Conservation (phyloP, 2,329 filamentous ascomycete genomes). For the Cordyceps fumosorosea region DNA sequence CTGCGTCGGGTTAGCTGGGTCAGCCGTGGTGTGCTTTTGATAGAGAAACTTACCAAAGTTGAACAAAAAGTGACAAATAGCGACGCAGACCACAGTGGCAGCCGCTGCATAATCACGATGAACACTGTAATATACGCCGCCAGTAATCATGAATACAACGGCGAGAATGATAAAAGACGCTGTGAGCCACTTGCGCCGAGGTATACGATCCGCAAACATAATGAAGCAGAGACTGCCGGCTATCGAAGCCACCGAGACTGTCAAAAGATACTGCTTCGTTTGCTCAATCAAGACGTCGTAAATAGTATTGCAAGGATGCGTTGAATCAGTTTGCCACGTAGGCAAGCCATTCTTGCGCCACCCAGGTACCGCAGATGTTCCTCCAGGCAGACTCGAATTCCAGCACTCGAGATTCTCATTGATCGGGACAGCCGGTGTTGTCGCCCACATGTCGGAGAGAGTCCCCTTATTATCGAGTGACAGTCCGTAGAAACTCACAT, state of each 20-base stretch:
- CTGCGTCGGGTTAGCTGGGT: slow-evolving; percentile 23
- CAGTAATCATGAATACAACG: slow-evolving; percentile 41
- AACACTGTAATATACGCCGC: slow-evolving; percentile 43
- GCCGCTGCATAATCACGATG: slow-evolving; percentile 34
- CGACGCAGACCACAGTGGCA: slow-evolving; percentile 43
- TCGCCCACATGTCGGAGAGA: slow-evolving; percentile 37
- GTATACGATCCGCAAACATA: slow-evolving; percentile 40
- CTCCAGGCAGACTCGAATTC: slow-evolving; percentile 37
- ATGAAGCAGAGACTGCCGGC: slow-evolving; percentile 44
- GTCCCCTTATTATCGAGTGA: slow-evolving; percentile 40
- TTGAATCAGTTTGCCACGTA: slow-evolving; percentile 43
- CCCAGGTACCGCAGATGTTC: slow-evolving; percentile 35
- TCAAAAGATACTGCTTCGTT: slow-evolving; percentile 46
- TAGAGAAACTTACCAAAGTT: slow-evolving; percentile 39
- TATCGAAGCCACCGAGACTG: slow-evolving; percentile 45
- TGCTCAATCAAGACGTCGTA: slow-evolving; percentile 46
- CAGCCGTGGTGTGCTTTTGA: neutral
- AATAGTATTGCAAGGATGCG: slow-evolving; percentile 43
- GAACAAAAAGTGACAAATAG: slow-evolving; percentile 48
- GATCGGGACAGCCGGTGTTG: slow-evolving; percentile 26
- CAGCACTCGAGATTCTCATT: slow-evolving; percentile 37
- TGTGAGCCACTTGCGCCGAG: slow-evolving; percentile 43
- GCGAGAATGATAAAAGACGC: slow-evolving; percentile 41
- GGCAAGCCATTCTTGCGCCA: slow-evolving; percentile 37
- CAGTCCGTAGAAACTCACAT: slow-evolving; percentile 52